phyloP scores from a whole-genome alignment of 805 yeast species.

The Cyberlindnera petersonii region DNA sequence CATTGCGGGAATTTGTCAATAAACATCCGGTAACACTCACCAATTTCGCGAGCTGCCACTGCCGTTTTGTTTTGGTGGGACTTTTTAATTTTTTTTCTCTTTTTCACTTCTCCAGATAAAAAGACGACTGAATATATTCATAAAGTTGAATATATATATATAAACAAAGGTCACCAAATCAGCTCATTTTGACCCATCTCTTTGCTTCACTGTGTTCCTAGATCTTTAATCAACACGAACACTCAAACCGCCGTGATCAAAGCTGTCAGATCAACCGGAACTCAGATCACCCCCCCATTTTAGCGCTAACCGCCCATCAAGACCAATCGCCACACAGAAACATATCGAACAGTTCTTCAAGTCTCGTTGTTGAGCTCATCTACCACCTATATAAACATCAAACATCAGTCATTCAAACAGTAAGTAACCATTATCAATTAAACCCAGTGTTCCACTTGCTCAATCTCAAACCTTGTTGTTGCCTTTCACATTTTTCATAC shows the following conservation, averaged over 20 bases:
- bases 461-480: no score
- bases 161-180: neutral
- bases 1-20: slow-evolving; percentile 13
- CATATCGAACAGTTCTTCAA: no score
- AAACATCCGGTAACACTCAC: slow-evolving; percentile 15
- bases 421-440: no score
- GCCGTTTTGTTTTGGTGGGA: slow-evolving; percentile 13
- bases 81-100: no score
- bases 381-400: no score
- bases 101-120: slow-evolving; percentile 2
- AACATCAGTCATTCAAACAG: no score
- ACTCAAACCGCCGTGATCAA: slow-evolving; percentile 1
- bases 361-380: no score
- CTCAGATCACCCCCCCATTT: neutral
- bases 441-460: no score
- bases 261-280: neutral
- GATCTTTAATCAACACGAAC: neutral
- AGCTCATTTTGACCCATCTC: neutral
- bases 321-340: no score
- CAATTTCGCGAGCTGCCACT: neutral
- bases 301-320: slow-evolving; percentile 1
- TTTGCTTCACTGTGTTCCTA: neutral
- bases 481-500: no score
- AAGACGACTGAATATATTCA: neutral
- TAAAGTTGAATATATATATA: neutral